A percentile compares a stretch with the other conserved stretches of the same genome.
phyloP scores from a whole-genome alignment of 108 stramenopile genomes.

The Epipyxis sp. region DNA sequence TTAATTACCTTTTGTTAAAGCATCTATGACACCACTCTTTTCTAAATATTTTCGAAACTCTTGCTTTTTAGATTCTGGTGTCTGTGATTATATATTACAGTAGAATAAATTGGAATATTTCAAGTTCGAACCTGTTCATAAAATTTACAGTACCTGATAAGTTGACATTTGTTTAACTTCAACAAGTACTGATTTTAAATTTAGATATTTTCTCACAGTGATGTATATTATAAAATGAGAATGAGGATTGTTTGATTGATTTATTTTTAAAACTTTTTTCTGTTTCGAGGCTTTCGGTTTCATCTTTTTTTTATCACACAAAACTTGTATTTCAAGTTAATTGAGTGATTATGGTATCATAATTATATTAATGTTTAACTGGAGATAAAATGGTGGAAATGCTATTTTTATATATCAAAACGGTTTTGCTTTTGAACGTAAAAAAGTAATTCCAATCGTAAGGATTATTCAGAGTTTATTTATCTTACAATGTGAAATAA shows the following conservation, averaged over 20 bases:
- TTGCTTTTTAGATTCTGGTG: conserved; percentile 81
- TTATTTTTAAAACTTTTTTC: not conserved
- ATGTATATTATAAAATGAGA: not conserved
- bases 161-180: not conserved
- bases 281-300: not conserved
- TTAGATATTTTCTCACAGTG: not conserved
- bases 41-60: conserved; percentile 93
- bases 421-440: not conserved
- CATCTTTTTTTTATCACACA: too few relatives aligned
- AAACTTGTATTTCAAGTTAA: not conserved
- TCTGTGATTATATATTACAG: conserved; percentile 41
- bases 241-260: not conserved
- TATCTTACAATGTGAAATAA: not conserved
- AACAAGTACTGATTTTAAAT: not conserved
- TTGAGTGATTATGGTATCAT: not conserved
- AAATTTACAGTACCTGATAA: too few relatives aligned
- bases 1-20: conserved; percentile 69
- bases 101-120: not conserved
- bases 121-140: not conserved
- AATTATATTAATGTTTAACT: not conserved
- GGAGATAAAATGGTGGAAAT: not conserved
- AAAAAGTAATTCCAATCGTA: not conserved
- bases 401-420: not conserved
- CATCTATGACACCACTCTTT: conserved; percentile 86
- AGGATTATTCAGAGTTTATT: not conserved